These are phyloP conservation scores for Caloboletus inedulis DNA, from an alignment of 1,284 basidiomycete genomes.

Conservation along the genomic window DNA sequence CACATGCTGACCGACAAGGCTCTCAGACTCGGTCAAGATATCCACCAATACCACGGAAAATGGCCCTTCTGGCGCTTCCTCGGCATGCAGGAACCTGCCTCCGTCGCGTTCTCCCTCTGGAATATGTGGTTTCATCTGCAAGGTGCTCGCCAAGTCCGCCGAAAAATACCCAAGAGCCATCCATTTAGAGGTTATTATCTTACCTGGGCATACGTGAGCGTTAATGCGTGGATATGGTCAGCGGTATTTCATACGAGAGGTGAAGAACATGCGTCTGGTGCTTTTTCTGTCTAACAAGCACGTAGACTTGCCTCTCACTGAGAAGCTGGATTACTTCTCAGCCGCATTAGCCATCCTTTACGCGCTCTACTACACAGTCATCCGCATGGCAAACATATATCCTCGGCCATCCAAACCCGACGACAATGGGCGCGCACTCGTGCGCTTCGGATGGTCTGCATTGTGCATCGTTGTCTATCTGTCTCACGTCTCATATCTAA, in stretches of 20 bases:
- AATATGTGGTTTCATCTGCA: constrained; percentile 76
- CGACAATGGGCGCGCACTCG: constrained; percentile 1
- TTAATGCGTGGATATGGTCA: constrained; percentile 95
- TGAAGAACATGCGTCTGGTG: constrained; percentile 33
- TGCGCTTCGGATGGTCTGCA: constrained; percentile 40
- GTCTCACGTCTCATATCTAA: constrained; percentile 77
- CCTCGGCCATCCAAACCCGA: constrained; percentile 23
- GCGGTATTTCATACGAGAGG: constrained; percentile 91
- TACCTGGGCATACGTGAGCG: constrained; percentile 67
- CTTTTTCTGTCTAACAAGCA: constrained; percentile 10
- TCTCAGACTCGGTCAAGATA: constrained; percentile 37
- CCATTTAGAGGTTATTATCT: constrained; percentile 73
- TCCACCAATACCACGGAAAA: constrained; percentile 92
- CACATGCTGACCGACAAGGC: constrained; percentile 75
- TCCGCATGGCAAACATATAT: constrained; percentile 82
- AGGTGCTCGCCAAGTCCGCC: constrained; percentile 51
- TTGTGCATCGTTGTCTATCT: constrained; percentile 54
- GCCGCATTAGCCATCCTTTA: constrained; percentile 82
- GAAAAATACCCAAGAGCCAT: constrained; percentile 53
- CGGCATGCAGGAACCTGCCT: constrained; percentile 93
- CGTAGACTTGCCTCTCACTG: constrained; percentile 79
- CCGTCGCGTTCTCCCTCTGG: constrained; percentile 83
- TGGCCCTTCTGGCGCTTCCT: constrained; percentile 90
- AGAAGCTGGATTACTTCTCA: constrained; percentile 94
- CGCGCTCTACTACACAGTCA: constrained; percentile 68